Percentiles rank a stretch among this genome's conserved stretches.
phyloP scores from a whole-genome alignment of 169 alveolate genomes.

The Eimeria zaria region DNA sequence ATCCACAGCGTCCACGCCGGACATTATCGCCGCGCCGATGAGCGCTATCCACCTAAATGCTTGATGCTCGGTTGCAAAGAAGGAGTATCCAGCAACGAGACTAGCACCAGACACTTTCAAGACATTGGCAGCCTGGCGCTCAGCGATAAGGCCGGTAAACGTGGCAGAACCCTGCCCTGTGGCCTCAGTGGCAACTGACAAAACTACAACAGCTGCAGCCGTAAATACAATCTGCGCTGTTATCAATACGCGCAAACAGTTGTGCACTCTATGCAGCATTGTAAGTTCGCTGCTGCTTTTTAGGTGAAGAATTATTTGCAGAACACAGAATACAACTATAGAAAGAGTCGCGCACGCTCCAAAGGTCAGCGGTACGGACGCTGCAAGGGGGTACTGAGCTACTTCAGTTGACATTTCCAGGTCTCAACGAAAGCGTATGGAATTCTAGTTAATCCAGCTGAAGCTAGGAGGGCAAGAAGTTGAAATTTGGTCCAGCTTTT shows the following conservation, averaged over 20 bases:
- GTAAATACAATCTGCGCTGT: constrained; percentile 16
- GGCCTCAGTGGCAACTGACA: constrained; percentile 31
- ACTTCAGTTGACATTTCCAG: constrained; percentile 11
- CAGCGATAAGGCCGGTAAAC: constrained; percentile 24
- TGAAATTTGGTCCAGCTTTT: background rate
- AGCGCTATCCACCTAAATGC: constrained; percentile 64
- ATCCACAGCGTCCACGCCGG: constrained; percentile 60
- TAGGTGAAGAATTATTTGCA: constrained; percentile 42
- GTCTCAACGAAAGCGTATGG: background rate
- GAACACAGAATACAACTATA: constrained; percentile 13
- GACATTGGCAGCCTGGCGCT: constrained; percentile 70
- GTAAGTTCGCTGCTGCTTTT: constrained; percentile 55
- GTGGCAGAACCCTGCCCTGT: constrained; percentile 37
- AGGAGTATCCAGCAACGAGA: constrained; percentile 56
- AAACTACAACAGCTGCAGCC: constrained; percentile 60
- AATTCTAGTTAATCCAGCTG: background rate
- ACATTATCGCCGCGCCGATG: constrained; percentile 24
- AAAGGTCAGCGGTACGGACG: constrained; percentile 30
- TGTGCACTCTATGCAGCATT: constrained; percentile 67
- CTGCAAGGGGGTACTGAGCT: constrained; percentile 70
- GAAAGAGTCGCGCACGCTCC: constrained; percentile 68
- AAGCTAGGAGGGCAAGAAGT: background rate
- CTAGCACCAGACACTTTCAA: constrained; percentile 39
- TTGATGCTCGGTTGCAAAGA: constrained; percentile 70
- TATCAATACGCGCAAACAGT: constrained; percentile 53